phyloP scores from a whole-genome alignment of 2,329 filamentous ascomycete species.

The Colletotrichum kahawae region DNA sequence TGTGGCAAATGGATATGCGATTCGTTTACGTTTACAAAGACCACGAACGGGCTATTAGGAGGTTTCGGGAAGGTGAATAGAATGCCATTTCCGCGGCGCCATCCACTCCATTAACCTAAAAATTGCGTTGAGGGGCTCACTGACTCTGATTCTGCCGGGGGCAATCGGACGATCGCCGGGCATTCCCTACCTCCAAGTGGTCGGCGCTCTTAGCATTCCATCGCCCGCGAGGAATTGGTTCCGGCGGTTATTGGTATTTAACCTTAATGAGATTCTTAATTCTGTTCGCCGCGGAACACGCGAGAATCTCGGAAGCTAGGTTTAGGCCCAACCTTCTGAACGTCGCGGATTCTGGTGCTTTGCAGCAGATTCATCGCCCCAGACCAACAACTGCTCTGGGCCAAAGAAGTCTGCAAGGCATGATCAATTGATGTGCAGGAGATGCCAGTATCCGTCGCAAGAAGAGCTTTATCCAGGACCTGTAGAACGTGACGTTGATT shows the following conservation, averaged over 20 bases:
- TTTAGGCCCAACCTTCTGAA: not conserved
- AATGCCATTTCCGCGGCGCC: not conserved
- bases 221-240: not conserved
- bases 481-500: not conserved
- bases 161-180: not conserved
- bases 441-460: not conserved
- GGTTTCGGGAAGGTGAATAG: not conserved
- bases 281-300: not conserved
- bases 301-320: not conserved
- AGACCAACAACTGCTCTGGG: not conserved
- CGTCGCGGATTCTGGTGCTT: not conserved
- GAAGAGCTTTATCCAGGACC: not conserved
- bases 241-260: not conserved
- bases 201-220: not conserved
- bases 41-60: not conserved
- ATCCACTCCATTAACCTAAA: not conserved
- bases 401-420: not conserved
- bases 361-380: not conserved
- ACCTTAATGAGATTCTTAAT: not conserved
- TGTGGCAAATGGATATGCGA: not conserved
- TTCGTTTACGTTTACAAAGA: not conserved
- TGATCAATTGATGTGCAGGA: not conserved
- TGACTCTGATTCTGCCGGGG: not conserved
- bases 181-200: not conserved
- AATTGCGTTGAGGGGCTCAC: not conserved